A percentile compares a stretch with the other conserved stretches of the same genome.
These are phyloP conservation scores for Gonium pectorale DNA, from an alignment of 139 green algal species.

Conservation along the genomic window DNA sequence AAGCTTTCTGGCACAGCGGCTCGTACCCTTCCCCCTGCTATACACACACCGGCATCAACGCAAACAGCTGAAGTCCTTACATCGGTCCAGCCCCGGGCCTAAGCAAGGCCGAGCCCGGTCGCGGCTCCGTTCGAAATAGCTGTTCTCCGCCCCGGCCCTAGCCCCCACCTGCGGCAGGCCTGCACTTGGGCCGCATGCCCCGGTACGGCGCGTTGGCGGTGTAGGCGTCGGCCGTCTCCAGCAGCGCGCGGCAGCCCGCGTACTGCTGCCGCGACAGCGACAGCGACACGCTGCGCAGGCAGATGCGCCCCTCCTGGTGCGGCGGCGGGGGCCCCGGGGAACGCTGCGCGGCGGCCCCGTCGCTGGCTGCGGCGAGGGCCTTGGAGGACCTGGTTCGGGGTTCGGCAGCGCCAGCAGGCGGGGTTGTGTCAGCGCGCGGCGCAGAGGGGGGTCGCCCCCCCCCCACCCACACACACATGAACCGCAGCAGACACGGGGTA, in stretches of 20 bases:
- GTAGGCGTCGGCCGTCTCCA: conserved; percentile 76
- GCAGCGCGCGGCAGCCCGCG: conserved; percentile 75
- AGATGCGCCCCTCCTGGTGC: conserved; percentile 15
- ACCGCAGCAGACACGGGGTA: no score
- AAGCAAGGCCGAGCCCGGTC: no score
- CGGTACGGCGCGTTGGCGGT: conserved; percentile 66
- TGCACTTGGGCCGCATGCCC: conserved; percentile 66
- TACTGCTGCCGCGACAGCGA: conserved; percentile 70
- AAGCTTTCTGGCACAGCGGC: no score
- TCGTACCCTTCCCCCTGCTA: no score
- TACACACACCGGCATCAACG: no score
- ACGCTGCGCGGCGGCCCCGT: neutral
- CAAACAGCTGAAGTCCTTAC: no score
- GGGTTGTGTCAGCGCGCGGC: no score
- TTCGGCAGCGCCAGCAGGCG: no score
- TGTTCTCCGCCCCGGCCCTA: conserved; percentile 7
- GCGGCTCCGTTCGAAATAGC: no score
- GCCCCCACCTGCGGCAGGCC: conserved; percentile 44
- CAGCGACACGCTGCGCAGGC: conserved; percentile 26
- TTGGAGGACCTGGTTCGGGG: neutral
- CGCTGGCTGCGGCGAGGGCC: neutral
- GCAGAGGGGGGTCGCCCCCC: no score
- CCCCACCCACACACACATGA: no score
- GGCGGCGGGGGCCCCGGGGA: neutral
- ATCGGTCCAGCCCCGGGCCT: no score